Evolutionary conservation across 2,329 filamentous ascomycete species (phyloP).

Genomic region (Chalara sp.): DNA sequence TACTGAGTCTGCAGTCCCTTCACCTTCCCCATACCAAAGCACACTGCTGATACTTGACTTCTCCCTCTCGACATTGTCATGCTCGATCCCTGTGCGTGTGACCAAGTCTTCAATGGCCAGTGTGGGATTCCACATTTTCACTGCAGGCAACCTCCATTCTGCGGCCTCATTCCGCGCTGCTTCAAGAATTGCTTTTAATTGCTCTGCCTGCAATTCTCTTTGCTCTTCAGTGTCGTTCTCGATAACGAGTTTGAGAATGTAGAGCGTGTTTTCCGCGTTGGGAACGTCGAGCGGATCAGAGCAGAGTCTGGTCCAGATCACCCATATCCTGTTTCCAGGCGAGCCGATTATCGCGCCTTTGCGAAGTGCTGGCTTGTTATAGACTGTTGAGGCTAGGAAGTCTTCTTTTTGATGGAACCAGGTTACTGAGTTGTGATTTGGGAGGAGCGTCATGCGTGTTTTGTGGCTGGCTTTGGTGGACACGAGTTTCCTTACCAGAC

Average conservation of each 20-base stretch:
- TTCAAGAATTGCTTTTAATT: slow-evolving; percentile 55
- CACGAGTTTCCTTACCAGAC: too few relatives aligned
- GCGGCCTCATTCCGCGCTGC: slow-evolving; percentile 63
- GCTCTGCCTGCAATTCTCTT: slow-evolving; percentile 21
- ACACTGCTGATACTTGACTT: slow-evolving; percentile 60
- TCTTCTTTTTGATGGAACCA: too few relatives aligned
- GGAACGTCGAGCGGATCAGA: slow-evolving; percentile 38
- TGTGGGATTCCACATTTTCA: slow-evolving; percentile 79
- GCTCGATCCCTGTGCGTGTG: slow-evolving; percentile 39
- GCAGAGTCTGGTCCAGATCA: slow-evolving; percentile 62
- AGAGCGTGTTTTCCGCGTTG: slow-evolving; percentile 52
- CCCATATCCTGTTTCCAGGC: slow-evolving; percentile 56
- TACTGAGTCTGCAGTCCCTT: slow-evolving; percentile 40
- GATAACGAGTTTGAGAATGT: slow-evolving; percentile 61
- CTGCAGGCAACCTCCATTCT: slow-evolving; percentile 60
- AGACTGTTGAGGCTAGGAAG: too few relatives aligned
- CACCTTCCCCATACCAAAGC: slow-evolving; percentile 55
- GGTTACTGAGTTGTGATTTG: too few relatives aligned
- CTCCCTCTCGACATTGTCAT: slow-evolving; percentile 46
- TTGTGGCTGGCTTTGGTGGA: too few relatives aligned
- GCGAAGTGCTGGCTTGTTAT: neutral
- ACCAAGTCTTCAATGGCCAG: slow-evolving; percentile 41
- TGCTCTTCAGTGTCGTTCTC: slow-evolving; percentile 41
- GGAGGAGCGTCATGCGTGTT: too few relatives aligned
- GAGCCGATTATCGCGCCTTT: slow-evolving; percentile 62